Base-by-base conservation (phyloP, 192 early-diverging fungal genomes). In the Podila minutissima region DNA sequence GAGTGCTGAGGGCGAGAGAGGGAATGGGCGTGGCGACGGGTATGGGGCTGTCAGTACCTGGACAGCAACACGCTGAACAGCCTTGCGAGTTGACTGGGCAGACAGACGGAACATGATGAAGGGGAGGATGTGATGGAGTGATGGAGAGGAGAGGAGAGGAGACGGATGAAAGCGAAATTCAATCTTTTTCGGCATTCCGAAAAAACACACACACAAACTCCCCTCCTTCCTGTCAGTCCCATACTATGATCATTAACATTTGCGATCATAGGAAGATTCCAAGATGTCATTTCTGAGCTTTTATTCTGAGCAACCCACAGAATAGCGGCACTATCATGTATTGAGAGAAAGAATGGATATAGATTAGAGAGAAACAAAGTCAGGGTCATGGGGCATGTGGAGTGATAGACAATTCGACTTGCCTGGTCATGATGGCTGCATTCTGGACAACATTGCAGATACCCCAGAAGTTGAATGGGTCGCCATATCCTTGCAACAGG, bases 31-130 rank as follows among this genome's bases (percentile, higher is more conserved):
- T 31, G 41, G 29, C 29, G 69, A 10, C 41, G 15, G 61, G 19
- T 31, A 5, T 35, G 20, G 59, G 58, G 58, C 46, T 11, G 15
- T 46, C 41, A 46, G 62, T 81, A 81, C 77, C 77, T 81, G 77
- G 62, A 72, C 77, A 81, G 77, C 77, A 46, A 81, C 71, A 55
- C 77, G 77, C 77, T 81, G 77, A 71, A 81, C 77, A 67, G 77
- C 77, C 77, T 81, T 63, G 53, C 77, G 77, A 35, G 77, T 81
- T 24, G 77, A 65, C 66, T 69, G 71, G 46, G 71, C 77, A 62
- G 77, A 81, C 41, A 81, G 71, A 59, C 77, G 77, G 71, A 81
- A 73, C 77, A 81, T 81, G 31, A 62, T 79, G 75, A 68, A 29
- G 38, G 12, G 12, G 50, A n/a, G 46, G 5, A 17, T 58, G 53